Evolutionary conservation across 257 asterid genomes (phyloP).

Genomic region (Gardenia jasminoides): DNA sequence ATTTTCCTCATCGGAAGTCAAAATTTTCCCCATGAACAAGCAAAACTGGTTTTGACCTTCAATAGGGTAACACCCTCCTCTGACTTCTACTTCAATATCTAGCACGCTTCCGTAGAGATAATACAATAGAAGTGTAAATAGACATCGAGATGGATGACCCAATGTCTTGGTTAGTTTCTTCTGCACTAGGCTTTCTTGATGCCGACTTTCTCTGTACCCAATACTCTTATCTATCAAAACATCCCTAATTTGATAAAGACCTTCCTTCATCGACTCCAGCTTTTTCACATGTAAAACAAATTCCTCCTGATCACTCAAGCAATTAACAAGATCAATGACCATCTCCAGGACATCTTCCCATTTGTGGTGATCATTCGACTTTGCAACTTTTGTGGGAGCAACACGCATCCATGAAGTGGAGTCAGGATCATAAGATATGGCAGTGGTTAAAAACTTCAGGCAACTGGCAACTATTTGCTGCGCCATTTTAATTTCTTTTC

Average conservation of each 20-base stretch:
- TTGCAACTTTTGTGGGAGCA: constrained; percentile 43
- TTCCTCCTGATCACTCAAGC: constrained; percentile 46
- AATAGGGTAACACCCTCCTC: constrained; percentile 64
- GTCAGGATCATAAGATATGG: constrained; percentile 57
- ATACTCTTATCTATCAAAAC: constrained; percentile 62
- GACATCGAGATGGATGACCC: constrained; percentile 75
- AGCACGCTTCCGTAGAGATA: constrained; percentile 57
- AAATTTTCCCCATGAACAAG: constrained; percentile 76
- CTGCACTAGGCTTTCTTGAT: constrained; percentile 68
- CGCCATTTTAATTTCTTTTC: constrained; percentile 52
- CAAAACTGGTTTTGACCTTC: constrained; percentile 42
- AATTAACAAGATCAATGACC: constrained; percentile 33
- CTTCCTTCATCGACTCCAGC: constrained; percentile 84
- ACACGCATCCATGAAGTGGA: constrained; percentile 90
- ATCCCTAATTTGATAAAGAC: constrained; percentile 70
- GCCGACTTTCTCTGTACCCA: constrained; percentile 67
- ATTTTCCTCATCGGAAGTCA: constrained; percentile 60
- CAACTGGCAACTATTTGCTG: constrained; percentile 59
- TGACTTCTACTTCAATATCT: constrained; percentile 70
- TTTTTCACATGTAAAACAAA: constrained; percentile 43
- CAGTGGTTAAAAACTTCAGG: constrained; percentile 48
- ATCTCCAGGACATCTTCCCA: constrained; percentile 82
- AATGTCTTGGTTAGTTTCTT: constrained; percentile 65
- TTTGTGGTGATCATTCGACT: constrained; percentile 33
- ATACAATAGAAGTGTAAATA: constrained; percentile 67